Percentiles rank a stretch among this genome's conserved stretches.
Evolutionary conservation across 441 rosid species (phyloP).

Genomic region (Theobroma grandiflorum): DNA sequence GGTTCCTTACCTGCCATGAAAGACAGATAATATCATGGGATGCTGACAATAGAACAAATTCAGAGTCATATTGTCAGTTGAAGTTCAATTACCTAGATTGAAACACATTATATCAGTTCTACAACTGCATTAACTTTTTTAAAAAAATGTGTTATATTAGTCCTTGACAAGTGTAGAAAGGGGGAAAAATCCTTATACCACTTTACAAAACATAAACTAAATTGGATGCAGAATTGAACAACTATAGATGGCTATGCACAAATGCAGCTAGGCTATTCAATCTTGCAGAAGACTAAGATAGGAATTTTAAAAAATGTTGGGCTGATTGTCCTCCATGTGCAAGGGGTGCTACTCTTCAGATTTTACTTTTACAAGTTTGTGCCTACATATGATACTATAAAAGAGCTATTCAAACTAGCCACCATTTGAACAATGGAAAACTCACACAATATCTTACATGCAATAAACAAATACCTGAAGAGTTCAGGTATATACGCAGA

Average conservation of each 20-base stretch:
- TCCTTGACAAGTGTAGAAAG: not conserved
- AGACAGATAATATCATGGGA: not conserved
- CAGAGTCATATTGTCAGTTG: not conserved
- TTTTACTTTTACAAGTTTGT: not conserved
- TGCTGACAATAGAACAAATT: slow-evolving; percentile 8
- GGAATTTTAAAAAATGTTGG: not conserved
- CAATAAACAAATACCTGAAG: slow-evolving; percentile 56
- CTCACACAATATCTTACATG: not conserved
- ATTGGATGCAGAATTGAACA: slow-evolving; percentile 4
- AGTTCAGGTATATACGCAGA: slow-evolving; percentile 61
- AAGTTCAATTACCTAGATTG: slow-evolving; percentile 26
- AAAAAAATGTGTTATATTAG: not conserved
- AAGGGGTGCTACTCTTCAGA: not conserved
- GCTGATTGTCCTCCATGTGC: not conserved
- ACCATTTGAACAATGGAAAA: not conserved
- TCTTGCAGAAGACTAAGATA: not conserved
- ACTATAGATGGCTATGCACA: not conserved
- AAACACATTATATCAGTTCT: slow-evolving; percentile 5
- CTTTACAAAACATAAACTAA: not conserved
- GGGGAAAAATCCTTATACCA: not conserved
- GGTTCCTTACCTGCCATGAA: slow-evolving; percentile 47
- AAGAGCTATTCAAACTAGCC: not conserved
- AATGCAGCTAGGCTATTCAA: not conserved
- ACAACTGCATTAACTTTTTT: not conserved
- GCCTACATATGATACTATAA: not conserved